These are phyloP conservation scores for Ajuga chamaepitys DNA, from an alignment of 257 asterid species.

Conservation along the genomic window DNA sequence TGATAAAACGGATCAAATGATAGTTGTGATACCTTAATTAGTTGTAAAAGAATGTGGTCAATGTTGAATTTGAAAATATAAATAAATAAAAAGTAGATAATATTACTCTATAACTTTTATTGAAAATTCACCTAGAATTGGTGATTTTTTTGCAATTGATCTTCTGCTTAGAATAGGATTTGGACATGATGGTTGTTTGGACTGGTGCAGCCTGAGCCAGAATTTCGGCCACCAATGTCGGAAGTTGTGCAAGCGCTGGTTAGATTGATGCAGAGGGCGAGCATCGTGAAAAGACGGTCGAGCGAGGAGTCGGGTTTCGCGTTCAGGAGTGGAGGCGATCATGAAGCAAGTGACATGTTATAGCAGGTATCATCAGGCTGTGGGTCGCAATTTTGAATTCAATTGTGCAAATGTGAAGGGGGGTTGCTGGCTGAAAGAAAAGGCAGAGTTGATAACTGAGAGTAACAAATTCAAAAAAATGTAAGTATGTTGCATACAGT, in stretches of 20 bases:
- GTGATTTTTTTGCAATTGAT: too few relatives aligned
- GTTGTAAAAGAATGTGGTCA: too few relatives aligned
- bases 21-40: too few relatives aligned
- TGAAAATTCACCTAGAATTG: too few relatives aligned
- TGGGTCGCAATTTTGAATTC: conserved; percentile 41
- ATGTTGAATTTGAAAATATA: too few relatives aligned
- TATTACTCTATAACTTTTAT: too few relatives aligned
- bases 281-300: conserved; percentile 53
- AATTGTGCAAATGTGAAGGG: conserved; percentile 25
- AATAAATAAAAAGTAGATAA: too few relatives aligned
- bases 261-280: conserved; percentile 85
- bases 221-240: conserved; percentile 96
- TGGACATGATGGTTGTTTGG: background rate
- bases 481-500: conserved; percentile 27
- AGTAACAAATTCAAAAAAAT: conserved; percentile 17
- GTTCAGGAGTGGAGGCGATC: conserved; percentile 61
- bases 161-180: background rate
- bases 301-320: conserved; percentile 73
- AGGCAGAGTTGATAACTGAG: background rate
- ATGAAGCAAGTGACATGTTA: conserved; percentile 51
- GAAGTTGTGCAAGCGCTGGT: conserved; percentile 96
- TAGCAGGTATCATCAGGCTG: conserved; percentile 15
- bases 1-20: too few relatives aligned
- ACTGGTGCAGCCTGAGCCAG: conserved; percentile 85
- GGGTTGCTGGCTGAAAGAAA: background rate